Conservation (phyloP, 2,329 filamentous ascomycete genomes). For the Xylariaceae sp. region DNA sequence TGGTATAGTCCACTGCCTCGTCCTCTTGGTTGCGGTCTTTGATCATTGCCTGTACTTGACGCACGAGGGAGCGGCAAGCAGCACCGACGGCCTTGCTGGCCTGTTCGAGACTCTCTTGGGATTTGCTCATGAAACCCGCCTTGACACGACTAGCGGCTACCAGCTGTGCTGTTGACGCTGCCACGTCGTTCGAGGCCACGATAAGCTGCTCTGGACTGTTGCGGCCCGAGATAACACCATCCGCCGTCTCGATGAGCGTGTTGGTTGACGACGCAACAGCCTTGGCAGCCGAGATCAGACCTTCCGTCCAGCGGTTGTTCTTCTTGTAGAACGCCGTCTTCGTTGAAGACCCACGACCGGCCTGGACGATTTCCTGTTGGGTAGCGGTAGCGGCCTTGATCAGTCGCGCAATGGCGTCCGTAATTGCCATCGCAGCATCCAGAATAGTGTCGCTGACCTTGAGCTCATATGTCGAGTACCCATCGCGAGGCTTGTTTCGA, state of each 20-base stretch:
- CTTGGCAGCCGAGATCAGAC: constrained; percentile 94
- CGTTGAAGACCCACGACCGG: constrained; percentile 82
- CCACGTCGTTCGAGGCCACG: constrained; percentile 94
- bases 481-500: constrained; percentile 93
- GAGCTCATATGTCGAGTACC: constrained; percentile 93
- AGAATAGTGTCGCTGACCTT: constrained; percentile 94
- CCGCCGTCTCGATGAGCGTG: constrained; percentile 94
- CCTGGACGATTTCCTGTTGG: constrained; percentile 93
- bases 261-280: constrained; percentile 92
- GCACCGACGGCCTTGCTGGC: constrained; percentile 90
- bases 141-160: constrained; percentile 95
- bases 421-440: constrained; percentile 88
- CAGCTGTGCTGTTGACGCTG: constrained; percentile 91
- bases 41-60: constrained; percentile 94
- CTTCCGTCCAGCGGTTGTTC: constrained; percentile 99
- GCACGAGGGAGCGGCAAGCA: constrained; percentile 81
- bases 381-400: constrained; percentile 93
- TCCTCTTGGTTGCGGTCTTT: constrained; percentile 78
- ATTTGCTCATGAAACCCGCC: constrained; percentile 97
- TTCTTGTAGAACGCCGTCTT: constrained; percentile 98
- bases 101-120: constrained; percentile 83
- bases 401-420: constrained; percentile 85
- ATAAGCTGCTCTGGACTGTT: constrained; percentile 97
- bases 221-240: constrained; percentile 86
- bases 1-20: constrained; percentile 80